Evolutionary conservation across 768 basidiomycete species (phyloP).

Genomic region (Goffeauzyma gilvescens): DNA sequence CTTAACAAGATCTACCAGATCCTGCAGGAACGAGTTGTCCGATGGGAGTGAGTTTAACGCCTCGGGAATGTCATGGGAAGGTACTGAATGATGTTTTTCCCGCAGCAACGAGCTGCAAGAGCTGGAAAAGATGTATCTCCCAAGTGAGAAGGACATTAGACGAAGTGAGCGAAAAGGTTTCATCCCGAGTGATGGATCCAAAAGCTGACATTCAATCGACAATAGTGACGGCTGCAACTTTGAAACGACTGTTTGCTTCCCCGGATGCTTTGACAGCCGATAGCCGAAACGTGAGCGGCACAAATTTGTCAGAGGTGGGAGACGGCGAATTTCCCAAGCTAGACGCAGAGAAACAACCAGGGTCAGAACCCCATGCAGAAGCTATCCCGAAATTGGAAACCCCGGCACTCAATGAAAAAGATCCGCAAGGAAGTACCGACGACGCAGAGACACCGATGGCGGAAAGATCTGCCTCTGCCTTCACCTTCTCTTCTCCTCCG

Average conservation of each 20-base stretch:
- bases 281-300: conserved; percentile 25
- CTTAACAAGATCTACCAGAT: conserved; percentile 68
- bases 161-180: conserved; percentile 16
- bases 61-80: neutral
- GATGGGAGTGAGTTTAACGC: conserved; percentile 50
- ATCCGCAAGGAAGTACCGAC: too few relatives aligned
- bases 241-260: conserved; percentile 33
- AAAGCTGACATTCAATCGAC: neutral
- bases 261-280: conserved; percentile 24
- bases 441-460: conserved; percentile 17
- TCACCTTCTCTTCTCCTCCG: conserved; percentile 9
- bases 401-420: neutral
- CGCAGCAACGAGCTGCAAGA: conserved; percentile 55
- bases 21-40: conserved; percentile 80
- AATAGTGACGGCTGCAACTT: conserved; percentile 29
- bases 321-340: too few relatives aligned
- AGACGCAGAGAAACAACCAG: too few relatives aligned
- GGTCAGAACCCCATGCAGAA: too few relatives aligned
- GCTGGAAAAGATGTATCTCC: conserved; percentile 38
- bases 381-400: neutral
- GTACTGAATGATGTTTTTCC: neutral
- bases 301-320: too few relatives aligned
- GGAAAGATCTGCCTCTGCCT: conserved; percentile 3
- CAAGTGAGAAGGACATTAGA: conserved; percentile 40
- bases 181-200: neutral